Evolutionary conservation across 176 grass and related monocot species (phyloP).

Genomic region (Phragmites australis): DNA sequence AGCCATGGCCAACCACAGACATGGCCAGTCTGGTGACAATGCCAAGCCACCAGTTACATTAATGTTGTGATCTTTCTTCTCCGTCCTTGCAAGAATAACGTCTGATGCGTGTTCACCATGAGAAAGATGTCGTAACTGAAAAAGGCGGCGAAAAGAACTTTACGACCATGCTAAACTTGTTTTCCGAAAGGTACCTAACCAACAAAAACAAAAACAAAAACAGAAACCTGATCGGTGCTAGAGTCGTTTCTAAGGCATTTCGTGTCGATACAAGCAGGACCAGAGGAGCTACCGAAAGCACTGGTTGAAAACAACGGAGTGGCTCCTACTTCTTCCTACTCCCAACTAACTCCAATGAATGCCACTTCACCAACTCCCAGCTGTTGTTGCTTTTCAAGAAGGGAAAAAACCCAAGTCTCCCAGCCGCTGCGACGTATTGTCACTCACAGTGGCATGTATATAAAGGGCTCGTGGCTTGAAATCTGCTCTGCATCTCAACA

Average conservation of each 20-base stretch:
- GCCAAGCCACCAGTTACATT: conserved; percentile 25
- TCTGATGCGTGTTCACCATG: conserved; percentile 13
- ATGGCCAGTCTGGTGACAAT: conserved; percentile 22
- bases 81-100: not conserved
- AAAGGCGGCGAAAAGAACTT: conserved; percentile 9
- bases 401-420: not conserved
- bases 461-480: conserved; percentile 30
- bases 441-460: conserved; percentile 33
- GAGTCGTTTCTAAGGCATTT: conserved; percentile 50
- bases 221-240: not conserved
- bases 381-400: not conserved
- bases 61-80: not conserved
- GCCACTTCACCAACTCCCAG: conserved; percentile 51
- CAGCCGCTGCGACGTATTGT: conserved; percentile 38
- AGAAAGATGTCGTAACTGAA: conserved; percentile 41
- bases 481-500: not conserved
- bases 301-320: not conserved
- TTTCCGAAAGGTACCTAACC: not conserved
- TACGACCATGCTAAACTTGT: conserved; percentile 11
- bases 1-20: not conserved
- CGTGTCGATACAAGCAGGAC: not conserved
- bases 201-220: not conserved
- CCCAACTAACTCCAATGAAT: conserved; percentile 56
- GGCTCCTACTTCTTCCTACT: conserved; percentile 40
- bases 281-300: not conserved